Conservation (phyloP, 75 land plant species). For the Selaginella tamariscina region DNA sequence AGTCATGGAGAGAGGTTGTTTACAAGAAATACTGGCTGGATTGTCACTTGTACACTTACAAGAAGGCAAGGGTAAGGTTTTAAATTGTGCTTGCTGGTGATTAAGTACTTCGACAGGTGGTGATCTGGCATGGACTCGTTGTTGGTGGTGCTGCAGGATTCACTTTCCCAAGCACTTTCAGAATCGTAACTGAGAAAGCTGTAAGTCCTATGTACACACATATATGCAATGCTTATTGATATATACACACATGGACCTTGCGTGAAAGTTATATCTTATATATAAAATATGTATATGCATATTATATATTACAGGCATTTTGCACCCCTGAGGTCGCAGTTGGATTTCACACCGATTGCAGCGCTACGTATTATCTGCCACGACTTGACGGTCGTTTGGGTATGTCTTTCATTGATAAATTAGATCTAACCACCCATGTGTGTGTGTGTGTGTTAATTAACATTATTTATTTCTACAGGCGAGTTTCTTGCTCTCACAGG, state of each 20-base stretch:
- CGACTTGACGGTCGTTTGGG: conserved; percentile 85
- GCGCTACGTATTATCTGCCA: conserved; percentile 72
- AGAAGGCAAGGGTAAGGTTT: conserved; percentile 53
- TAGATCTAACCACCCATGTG: background rate
- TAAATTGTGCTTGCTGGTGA: background rate
- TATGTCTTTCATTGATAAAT: conserved; percentile 18
- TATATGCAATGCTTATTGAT: background rate
- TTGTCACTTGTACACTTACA: conserved; percentile 72
- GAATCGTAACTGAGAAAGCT: conserved; percentile 86
- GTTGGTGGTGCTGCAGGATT: conserved; percentile 95
- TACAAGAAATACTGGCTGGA: conserved; percentile 88
- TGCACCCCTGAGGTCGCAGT: conserved; percentile 81
- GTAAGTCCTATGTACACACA: conserved; percentile 32
- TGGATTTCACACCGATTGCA: conserved; percentile 86
- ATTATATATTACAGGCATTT: conserved; percentile 73
- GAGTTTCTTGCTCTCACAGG: conserved; percentile 84
- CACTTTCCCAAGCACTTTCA: conserved; percentile 50
- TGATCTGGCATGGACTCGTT: conserved; percentile 57
- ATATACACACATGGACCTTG: no score
- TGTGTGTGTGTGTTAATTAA: background rate
- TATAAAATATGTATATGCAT: no score
- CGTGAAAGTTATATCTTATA: no score
- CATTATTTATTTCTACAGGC: conserved; percentile 33
- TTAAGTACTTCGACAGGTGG: conserved; percentile 40
- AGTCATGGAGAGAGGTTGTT: conserved; percentile 66